Evolutionary conservation across 2,329 filamentous ascomycete species (phyloP).

Genomic region (Laburnicola sp.): DNA sequence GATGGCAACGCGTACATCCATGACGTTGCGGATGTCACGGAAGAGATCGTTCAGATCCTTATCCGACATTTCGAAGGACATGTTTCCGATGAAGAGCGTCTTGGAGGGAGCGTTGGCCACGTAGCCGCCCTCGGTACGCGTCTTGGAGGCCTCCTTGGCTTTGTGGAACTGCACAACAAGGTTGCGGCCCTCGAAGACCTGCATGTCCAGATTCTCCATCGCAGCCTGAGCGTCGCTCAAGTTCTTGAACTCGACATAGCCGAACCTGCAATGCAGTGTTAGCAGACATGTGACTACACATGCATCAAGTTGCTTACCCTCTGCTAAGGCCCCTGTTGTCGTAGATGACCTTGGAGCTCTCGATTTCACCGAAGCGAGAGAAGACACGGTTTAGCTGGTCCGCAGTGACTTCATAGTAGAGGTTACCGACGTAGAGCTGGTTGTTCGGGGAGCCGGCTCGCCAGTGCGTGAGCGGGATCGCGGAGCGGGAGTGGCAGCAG

Average conservation of each 20-base stretch:
- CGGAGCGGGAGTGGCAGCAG: neutral
- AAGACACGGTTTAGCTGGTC: constrained; percentile 64
- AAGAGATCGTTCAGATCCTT: constrained; percentile 80
- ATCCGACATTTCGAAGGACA: constrained; percentile 84
- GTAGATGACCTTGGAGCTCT: constrained; percentile 58
- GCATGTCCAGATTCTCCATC: constrained; percentile 61
- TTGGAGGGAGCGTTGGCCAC: constrained; percentile 56
- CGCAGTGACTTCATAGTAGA: constrained; percentile 69
- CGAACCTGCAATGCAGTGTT: constrained; percentile 57
- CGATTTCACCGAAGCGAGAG: constrained; percentile 59
- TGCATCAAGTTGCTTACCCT: constrained; percentile 56
- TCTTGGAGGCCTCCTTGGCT: constrained; percentile 22
- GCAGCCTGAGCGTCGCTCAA: constrained; percentile 59
- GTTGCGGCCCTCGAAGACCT: constrained; percentile 65
- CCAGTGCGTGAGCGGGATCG: neutral
- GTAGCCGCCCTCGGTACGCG: constrained; percentile 2
- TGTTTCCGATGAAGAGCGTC: constrained; percentile 81
- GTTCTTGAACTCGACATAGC: constrained; percentile 64
- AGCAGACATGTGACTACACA: constrained; percentile 6
- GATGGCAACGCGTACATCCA: constrained; percentile 79
- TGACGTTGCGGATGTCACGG: constrained; percentile 67
- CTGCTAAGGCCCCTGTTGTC: constrained; percentile 68
- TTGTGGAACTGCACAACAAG: constrained; percentile 64
- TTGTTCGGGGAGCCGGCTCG: constrained; percentile 27
- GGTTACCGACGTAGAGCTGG: constrained; percentile 68